Evolutionary conservation across 345 rosid species (phyloP).

Genomic region (Ricinus communis): DNA sequence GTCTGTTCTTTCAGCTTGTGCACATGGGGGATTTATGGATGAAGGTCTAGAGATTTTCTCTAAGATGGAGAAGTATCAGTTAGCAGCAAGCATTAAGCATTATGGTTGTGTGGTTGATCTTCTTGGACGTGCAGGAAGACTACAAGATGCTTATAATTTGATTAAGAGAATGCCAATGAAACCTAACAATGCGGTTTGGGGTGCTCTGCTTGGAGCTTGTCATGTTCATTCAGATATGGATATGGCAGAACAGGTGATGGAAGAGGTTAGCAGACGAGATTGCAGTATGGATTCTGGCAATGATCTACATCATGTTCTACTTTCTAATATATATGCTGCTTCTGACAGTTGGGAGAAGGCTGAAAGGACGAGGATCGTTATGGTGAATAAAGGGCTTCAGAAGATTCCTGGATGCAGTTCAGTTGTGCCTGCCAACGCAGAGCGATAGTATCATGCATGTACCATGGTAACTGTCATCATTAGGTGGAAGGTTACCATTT

Average conservation of each 20-base stretch:
- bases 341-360: slow-evolving; percentile 62
- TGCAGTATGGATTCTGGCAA: slow-evolving; percentile 24
- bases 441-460: neutral
- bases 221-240: slow-evolving; percentile 49
- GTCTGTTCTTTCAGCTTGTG: slow-evolving; percentile 63
- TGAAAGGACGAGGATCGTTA: slow-evolving; percentile 46
- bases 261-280: slow-evolving; percentile 31
- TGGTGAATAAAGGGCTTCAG: slow-evolving; percentile 43
- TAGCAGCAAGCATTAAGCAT: slow-evolving; percentile 52
- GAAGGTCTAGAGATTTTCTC: slow-evolving; percentile 65
- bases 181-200: slow-evolving; percentile 70
- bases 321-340: slow-evolving; percentile 70
- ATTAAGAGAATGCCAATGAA: slow-evolving; percentile 59
- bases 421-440: slow-evolving; percentile 27
- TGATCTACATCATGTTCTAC: slow-evolving; percentile 46
- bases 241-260: slow-evolving; percentile 46
- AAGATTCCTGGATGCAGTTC: slow-evolving; percentile 61
- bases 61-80: slow-evolving; percentile 46
- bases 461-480: neutral
- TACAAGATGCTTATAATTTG: slow-evolving; percentile 59
- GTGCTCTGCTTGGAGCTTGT: slow-evolving; percentile 73
- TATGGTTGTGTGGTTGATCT: slow-evolving; percentile 77
- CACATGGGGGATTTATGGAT: slow-evolving; percentile 60
- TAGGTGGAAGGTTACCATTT: neutral
- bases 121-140: slow-evolving; percentile 63